These are phyloP conservation scores for Colletotrichum noveboracense DNA, from an alignment of 2,329 filamentous ascomycete species.

Conservation along the genomic window DNA sequence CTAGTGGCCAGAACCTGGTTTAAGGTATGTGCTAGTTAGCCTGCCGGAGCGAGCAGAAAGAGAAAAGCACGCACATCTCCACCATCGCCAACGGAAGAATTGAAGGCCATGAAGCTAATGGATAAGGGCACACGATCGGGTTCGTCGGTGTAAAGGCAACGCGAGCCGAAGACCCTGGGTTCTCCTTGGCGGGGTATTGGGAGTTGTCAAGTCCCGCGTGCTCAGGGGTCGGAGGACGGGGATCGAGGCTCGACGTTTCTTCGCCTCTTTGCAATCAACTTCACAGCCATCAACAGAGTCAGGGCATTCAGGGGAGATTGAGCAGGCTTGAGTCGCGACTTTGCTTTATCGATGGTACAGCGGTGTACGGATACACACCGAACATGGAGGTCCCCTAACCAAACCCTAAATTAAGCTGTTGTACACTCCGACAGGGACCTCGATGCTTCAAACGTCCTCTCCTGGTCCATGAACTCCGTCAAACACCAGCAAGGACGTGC, in stretches of 20 bases:
- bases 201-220: neutral
- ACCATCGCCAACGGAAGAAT: neutral
- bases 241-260: neutral
- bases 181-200: neutral
- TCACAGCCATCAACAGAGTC: neutral
- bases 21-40: neutral
- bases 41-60: neutral
- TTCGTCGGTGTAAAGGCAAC: neutral
- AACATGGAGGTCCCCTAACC: neutral
- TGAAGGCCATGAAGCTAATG: neutral
- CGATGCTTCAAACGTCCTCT: neutral
- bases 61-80: neutral
- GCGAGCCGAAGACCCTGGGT: slow-evolving; percentile 13
- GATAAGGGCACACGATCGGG: neutral
- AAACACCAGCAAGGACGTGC: neutral
- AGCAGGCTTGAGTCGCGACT: neutral
- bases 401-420: neutral
- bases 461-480: neutral
- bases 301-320: neutral
- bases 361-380: neutral
- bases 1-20: neutral
- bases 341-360: neutral
- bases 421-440: neutral
- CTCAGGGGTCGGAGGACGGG: neutral
- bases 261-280: neutral